Evolutionary conservation across 2,329 filamentous ascomycete species (phyloP), one percentile per base, ranked within the genome.

Genomic region (Helminthosporium solani): DNA sequence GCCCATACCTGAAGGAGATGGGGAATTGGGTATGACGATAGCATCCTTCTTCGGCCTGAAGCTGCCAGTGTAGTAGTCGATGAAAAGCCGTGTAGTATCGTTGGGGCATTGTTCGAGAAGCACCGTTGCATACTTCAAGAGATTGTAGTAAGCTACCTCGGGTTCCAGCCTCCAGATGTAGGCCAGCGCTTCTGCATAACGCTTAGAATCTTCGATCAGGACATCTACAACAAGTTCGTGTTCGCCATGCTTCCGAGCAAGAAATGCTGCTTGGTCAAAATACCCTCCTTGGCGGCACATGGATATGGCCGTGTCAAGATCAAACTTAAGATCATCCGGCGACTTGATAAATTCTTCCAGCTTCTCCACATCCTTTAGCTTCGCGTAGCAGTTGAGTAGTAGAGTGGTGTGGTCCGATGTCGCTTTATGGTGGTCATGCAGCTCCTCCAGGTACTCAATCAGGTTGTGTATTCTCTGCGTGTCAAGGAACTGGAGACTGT

Each of bases 281-380:
- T 99, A 99, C 1, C 94, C 92, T 9, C 92, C 94, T 73, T 99
- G 94, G 21, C 95, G 83, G 64, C 94, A 99, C 90, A 99, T 96
- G 2, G 87, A 84, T 53, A 99, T 99, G 12, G 94, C 94, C 1
- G 94, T 99, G 57, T 99, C 94, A 2, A 97, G 78, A 67, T 99
- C 94, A 62, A 99, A 99, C 62, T 95, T 96, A 33, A 96, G 80
- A 59, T 96, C 91, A 37, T 96, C 91, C 0, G 92, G 91, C 21
- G 90, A 91, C 66, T 95, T 95, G 72, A 99, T 99, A 57, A 99
- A 99, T 19, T 87, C 87, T 64, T 99, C 92, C 6, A 99, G 78
- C 72, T 99, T 99, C 46, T 90, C 87, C 4, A 96, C 92, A 66
- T 99, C 94, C 69, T 99, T 99, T 14, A 97, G 75, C 66, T 99